Base-by-base conservation (phyloP, 306 rosid species). In the Trifolium fragiferum region DNA sequence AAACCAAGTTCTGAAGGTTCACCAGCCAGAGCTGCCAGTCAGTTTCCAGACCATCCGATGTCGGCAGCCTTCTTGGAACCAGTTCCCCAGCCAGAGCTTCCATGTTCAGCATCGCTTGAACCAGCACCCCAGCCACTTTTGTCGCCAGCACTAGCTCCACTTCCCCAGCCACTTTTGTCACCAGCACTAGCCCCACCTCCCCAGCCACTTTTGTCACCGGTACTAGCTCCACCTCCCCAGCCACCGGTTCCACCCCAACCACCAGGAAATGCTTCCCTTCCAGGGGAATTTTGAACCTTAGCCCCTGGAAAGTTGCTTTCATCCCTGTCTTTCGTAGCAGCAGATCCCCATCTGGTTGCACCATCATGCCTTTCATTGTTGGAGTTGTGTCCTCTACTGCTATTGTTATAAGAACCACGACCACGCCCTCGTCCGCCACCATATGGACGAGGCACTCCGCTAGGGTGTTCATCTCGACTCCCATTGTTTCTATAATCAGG, bases 181-280 rank as follows among this genome's bases (percentile, higher is more conserved):
- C 46, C 49, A 60, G 46, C 67, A 60, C 76, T 79, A 53, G 43
- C 49, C 7, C 43, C 75, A 15, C 75, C 74, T 46, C 75, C 81
- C 19, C 77, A 53, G 46, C 82, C 73, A 51, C 64, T 55, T 23
- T 70, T 38, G 57, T 66, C 79, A 55, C 37, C 59, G 57, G 50
- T 70, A 58, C 64, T 58, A 25, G 64, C 37, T 30, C 84, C 84
- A 5, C 74, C 69, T n/a, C 82, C 75, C 60, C 60, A 53, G 5
- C 76, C 83, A 60, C 84, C 61, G 44, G 82, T 57, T 44, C 93
- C 89, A 66, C 86, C 92, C 93, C 97, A 89, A 47, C 90, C 88
- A 74, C 98, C 96, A 7, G 96, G 97, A 37, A 91, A 91, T 69
- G 97, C 95, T 80, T 91, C 97, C 78, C 85, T 91, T 75, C 95